These are phyloP conservation scores for Saccharomyces pastorianus DNA, from an alignment of 1,139 yeast species.

Conservation along the genomic window DNA sequence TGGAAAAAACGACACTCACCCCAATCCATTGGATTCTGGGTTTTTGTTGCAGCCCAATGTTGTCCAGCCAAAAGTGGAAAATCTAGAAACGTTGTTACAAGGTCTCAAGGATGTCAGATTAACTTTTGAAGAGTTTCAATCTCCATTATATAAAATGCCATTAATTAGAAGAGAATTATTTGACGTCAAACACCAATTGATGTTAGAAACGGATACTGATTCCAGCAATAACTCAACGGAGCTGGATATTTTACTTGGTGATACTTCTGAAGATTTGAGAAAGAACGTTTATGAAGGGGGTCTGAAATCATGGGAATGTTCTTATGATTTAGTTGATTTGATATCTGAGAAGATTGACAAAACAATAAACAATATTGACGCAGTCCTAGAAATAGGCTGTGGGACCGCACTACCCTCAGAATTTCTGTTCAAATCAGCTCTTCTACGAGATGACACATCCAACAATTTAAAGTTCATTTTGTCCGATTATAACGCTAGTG, in stretches of 20 bases:
- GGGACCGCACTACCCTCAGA: constrained; percentile 82
- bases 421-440: constrained; percentile 40
- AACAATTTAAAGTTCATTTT: constrained; percentile 38
- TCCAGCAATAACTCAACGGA: constrained; percentile 33
- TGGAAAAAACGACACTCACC: neutral
- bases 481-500: constrained; percentile 77
- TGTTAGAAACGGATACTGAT: constrained; percentile 55
- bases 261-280: constrained; percentile 59
- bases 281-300: constrained; percentile 88
- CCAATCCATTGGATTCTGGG: constrained; percentile 33
- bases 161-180: constrained; percentile 59
- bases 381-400: constrained; percentile 70
- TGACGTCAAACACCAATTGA: constrained; percentile 84
- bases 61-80: constrained; percentile 35
- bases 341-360: constrained; percentile 24
- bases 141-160: constrained; percentile 33
- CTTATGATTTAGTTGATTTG: constrained; percentile 61
- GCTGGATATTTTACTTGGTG: constrained; percentile 44
- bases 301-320: constrained; percentile 91
- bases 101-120: constrained; percentile 41
- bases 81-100: constrained; percentile 32
- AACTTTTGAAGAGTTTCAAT: constrained; percentile 41
- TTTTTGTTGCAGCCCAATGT: constrained; percentile 15
- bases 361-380: constrained; percentile 10
- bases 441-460: constrained; percentile 18